Conservation (phyloP, 1,139 yeast genomes). For the Yamadazyma mexicana region DNA sequence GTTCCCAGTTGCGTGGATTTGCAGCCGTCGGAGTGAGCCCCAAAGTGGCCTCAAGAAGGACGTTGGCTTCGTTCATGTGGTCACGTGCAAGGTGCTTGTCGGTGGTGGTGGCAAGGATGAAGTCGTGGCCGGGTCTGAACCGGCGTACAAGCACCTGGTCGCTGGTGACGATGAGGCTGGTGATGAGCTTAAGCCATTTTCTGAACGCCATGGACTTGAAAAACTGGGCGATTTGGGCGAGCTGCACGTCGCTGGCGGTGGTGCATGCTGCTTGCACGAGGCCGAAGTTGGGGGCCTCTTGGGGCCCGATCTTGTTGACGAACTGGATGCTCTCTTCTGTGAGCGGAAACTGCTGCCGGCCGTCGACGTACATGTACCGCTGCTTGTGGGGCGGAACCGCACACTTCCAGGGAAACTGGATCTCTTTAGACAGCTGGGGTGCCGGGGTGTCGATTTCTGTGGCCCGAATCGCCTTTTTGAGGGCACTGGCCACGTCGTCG, state of each 20-base stretch:
- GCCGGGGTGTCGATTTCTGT: slow-evolving; percentile 56
- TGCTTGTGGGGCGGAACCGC: slow-evolving; percentile 95
- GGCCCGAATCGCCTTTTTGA: slow-evolving; percentile 35
- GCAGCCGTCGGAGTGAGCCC: slow-evolving; percentile 70
- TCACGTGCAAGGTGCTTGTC: slow-evolving; percentile 46
- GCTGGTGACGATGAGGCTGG: slow-evolving; percentile 63
- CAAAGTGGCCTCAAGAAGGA: slow-evolving; percentile 65
- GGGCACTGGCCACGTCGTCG: slow-evolving; percentile 39
- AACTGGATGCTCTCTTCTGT: slow-evolving; percentile 25
- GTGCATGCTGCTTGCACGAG: slow-evolving; percentile 20
- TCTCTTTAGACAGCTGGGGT: slow-evolving; percentile 60
- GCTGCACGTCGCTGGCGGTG: slow-evolving; percentile 25
- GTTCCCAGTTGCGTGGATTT: slow-evolving; percentile 65
- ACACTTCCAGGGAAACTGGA: slow-evolving; percentile 78
- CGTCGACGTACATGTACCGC: slow-evolving; percentile 80
- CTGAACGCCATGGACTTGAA: slow-evolving; percentile 62
- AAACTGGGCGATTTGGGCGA: slow-evolving; percentile 58
- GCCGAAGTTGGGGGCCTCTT: slow-evolving; percentile 56
- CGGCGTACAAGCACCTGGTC: slow-evolving; percentile 76
- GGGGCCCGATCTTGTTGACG: slow-evolving; percentile 39
- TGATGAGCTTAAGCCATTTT: slow-evolving; percentile 66
- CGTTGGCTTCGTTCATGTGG: slow-evolving; percentile 44
- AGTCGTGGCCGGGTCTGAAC: slow-evolving; percentile 94
- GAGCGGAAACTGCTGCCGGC: slow-evolving; percentile 35
- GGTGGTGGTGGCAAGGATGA: slow-evolving; percentile 82